Percentiles rank a stretch among this genome's conserved stretches.
Conservation (phyloP, 306 rosid genomes). For the Vachellia collinsii region DNA sequence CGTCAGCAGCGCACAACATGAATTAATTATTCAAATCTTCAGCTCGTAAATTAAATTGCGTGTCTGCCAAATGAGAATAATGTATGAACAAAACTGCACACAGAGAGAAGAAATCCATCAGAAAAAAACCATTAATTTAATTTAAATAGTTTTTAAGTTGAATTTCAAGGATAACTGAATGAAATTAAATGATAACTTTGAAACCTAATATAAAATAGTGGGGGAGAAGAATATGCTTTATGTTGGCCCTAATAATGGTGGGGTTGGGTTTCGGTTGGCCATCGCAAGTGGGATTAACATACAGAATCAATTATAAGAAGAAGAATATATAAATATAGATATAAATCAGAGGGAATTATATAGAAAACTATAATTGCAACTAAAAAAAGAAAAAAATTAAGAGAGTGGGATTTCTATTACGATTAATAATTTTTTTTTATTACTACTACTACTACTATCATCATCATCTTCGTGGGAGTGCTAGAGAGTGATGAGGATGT, state of each 20-base stretch:
- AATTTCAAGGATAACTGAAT: not conserved
- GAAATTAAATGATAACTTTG: conserved; percentile 23
- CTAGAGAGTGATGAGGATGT: not conserved
- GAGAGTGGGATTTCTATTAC: too few relatives aligned
- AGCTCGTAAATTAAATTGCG: conserved; percentile 1
- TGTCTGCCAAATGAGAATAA: conserved; percentile 21
- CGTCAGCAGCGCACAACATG: conserved; percentile 22
- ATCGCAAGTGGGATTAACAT: conserved; percentile 28
- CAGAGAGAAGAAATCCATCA: not conserved
- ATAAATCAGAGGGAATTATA: conserved; percentile 18
- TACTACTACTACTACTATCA: too few relatives aligned
- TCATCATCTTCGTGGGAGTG: not conserved
- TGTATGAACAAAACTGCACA: conserved; percentile 1
- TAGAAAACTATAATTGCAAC: conserved; percentile 1
- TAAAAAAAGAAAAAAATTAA: not conserved
- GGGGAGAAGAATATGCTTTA: conserved; percentile 39
- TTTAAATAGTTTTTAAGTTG: not conserved
- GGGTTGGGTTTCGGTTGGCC: conserved; percentile 67
- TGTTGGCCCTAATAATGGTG: conserved; percentile 51
- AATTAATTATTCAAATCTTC: conserved; percentile 10
- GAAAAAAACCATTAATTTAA: not conserved
- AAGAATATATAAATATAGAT: not conserved
- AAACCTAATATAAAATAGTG: conserved; percentile 11
- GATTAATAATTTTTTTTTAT: too few relatives aligned
- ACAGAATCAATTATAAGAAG: conserved; percentile 24